Base-by-base conservation (phyloP, 1,284 basidiomycete genomes). In the Cutaneotrichosporon curvatum region DNA sequence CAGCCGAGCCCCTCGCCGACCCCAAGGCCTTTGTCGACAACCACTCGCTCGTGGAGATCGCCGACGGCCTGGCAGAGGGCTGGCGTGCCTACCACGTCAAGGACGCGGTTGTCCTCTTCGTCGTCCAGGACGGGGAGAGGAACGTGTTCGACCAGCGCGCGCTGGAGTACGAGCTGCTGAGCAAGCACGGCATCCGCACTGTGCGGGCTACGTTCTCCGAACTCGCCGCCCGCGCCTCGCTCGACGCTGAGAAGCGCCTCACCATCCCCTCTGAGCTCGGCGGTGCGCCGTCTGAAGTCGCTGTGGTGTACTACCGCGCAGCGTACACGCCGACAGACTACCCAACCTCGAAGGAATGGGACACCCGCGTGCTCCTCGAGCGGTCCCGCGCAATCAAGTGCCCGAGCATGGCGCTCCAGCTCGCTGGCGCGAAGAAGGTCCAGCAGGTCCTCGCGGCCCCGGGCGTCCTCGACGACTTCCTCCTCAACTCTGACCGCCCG, bases 391-490 rank as follows among this genome's bases (percentile, higher is more conserved):
- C 95, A 0, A 91, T 95, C 75, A 95, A 97, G 60, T 98, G 92
- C 62, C 94, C 94, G 0, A 82, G 81, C 2, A 80, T 97, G 56
- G 83, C 87, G 2, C 78, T 97, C 4, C 95, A 98, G 62, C 81
- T 98, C 4, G 89, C 91, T 0, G 95, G 94, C 0, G 84, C 86
- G 1, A 98, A 98, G 75, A 96, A 96, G 68, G 82, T 98, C 0
- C 95, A 97, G 71, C 84, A 97, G 63, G 86, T 86, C 0, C 77
- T 98, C 14, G 81, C 84, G 2, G 79, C 81, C 30, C 80, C 81
- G 0, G 82, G 82, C 0, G 73, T 87, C 10, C 76, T 94, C 19
- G 86, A 89, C 58, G 72, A 74, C 4, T 91, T 90, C 70, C 73
- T 89, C 16, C 58, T 70, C 3, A 44, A 48, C 7, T 19, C 44